phyloP scores from a whole-genome alignment of 352 stramenopile genomes.

The Phytopythium delawarense region DNA sequence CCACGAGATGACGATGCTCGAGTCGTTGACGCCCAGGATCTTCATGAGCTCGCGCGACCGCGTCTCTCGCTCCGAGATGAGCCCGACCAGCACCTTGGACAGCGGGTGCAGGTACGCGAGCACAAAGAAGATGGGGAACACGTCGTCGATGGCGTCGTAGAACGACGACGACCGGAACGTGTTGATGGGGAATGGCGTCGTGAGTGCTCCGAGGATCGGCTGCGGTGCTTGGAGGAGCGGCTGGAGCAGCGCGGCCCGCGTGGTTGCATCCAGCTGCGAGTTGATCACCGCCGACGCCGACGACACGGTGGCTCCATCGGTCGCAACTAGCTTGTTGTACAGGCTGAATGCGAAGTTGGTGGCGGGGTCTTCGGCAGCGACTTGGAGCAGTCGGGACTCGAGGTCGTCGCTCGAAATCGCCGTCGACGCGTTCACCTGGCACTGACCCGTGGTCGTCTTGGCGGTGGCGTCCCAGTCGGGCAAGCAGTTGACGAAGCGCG shows the following conservation, averaged over 20 bases:
- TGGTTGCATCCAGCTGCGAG: constrained; percentile 11
- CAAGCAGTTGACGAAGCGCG: constrained; percentile 55
- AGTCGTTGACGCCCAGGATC: constrained; percentile 85
- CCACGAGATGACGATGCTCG: constrained; percentile 60
- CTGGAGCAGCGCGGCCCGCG: constrained; percentile 17
- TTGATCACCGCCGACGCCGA: background rate
- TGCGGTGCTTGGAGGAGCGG: constrained; percentile 40
- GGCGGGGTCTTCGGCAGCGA: background rate
- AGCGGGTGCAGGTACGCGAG: constrained; percentile 87
- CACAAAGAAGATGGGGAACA: constrained; percentile 86
- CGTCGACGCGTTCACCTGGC: constrained; percentile 2
- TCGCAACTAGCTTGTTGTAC: background rate
- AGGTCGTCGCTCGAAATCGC: background rate
- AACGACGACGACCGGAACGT: constrained; percentile 41
- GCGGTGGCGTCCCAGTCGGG: constrained; percentile 36
- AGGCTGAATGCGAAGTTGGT: constrained; percentile 3
- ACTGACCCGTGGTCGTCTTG: constrained; percentile 19
- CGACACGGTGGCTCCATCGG: background rate
- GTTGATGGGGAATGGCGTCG: constrained; percentile 36
- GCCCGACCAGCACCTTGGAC: constrained; percentile 68
- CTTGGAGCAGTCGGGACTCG: constrained; percentile 1
- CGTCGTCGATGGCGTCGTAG: constrained; percentile 45
- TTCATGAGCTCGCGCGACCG: constrained; percentile 88
- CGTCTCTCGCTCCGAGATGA: constrained; percentile 90
- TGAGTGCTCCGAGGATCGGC: constrained; percentile 24